Evolutionary conservation across 2,329 filamentous ascomycete genomes (phyloP).

Genomic region (Pseudopyricularia cyperi): DNA sequence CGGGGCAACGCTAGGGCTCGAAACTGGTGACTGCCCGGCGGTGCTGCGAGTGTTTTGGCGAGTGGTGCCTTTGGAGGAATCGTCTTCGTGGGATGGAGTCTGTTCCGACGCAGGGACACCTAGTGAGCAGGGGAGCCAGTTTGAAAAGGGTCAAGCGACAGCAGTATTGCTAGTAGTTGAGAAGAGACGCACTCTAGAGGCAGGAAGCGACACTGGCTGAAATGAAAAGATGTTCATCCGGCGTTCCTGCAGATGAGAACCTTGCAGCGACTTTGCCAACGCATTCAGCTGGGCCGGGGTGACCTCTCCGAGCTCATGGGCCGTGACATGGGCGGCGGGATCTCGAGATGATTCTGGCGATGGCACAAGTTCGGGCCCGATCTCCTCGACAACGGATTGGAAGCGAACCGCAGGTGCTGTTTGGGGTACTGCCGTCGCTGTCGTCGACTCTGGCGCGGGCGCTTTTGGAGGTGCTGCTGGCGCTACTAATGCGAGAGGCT

Average conservation of each 20-base stretch:
- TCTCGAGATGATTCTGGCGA: not conserved
- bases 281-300: constrained; percentile 54
- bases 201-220: constrained; percentile 79
- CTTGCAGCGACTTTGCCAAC: constrained; percentile 60
- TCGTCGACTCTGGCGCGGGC: constrained; percentile 1
- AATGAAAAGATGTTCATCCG: constrained; percentile 80
- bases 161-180: not conserved
- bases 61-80: constrained; percentile 41
- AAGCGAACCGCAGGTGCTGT: constrained; percentile 47
- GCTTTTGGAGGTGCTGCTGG: not conserved
- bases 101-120: constrained; percentile 12
- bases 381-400: constrained; percentile 58
- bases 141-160: not conserved
- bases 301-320: constrained; percentile 19
- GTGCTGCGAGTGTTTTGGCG: constrained; percentile 52
- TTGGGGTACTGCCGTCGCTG: constrained; percentile 16
- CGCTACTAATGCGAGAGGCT: not conserved
- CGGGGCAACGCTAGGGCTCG: constrained; percentile 54
- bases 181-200: constrained; percentile 55
- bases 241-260: constrained; percentile 64
- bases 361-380: constrained; percentile 33
- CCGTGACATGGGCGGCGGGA: not conserved
- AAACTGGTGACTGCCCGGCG: constrained; percentile 50
- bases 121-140: not conserved
- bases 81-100: constrained; percentile 49